Conservation (phyloP, 2,329 filamentous ascomycete species). For the Plenodomus lindquistii region DNA sequence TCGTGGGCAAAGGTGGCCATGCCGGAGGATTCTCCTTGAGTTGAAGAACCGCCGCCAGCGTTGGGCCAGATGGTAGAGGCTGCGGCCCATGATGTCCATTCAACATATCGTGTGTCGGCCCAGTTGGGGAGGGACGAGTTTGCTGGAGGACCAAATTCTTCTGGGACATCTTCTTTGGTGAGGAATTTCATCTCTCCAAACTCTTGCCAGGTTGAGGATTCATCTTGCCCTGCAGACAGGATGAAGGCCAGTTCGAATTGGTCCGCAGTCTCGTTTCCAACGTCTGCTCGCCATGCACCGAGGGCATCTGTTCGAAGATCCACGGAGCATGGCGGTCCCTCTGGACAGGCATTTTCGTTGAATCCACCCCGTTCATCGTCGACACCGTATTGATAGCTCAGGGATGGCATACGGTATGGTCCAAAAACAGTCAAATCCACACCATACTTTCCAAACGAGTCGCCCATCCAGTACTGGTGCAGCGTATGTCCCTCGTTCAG, state of each 20-base stretch:
- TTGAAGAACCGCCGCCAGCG: constrained; percentile 57
- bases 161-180: constrained; percentile 53
- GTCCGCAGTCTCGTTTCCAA: constrained; percentile 55
- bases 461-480: constrained; percentile 63
- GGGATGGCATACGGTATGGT: constrained; percentile 54
- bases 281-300: constrained; percentile 55
- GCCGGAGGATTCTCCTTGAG: constrained; percentile 58
- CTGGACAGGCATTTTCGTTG: constrained; percentile 55
- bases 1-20: constrained; percentile 60
- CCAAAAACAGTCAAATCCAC: constrained; percentile 59
- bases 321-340: constrained; percentile 49
- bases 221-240: constrained; percentile 59
- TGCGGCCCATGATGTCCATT: constrained; percentile 59
- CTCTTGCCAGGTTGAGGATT: constrained; percentile 61
- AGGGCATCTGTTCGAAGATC: constrained; percentile 56
- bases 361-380: constrained; percentile 49
- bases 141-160: constrained; percentile 55
- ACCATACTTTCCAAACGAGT: constrained; percentile 57
- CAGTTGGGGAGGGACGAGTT: constrained; percentile 51
- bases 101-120: constrained; percentile 56
- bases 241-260: constrained; percentile 59
- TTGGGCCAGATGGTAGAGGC: constrained; percentile 59
- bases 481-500: constrained; percentile 58
- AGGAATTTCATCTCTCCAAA: constrained; percentile 60
- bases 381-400: constrained; percentile 57